A percentile compares a stretch with the other conserved stretches of the same genome.
Evolutionary conservation across 139 green algal species (phyloP).

Genomic region (Ettlia oleoabundans): DNA sequence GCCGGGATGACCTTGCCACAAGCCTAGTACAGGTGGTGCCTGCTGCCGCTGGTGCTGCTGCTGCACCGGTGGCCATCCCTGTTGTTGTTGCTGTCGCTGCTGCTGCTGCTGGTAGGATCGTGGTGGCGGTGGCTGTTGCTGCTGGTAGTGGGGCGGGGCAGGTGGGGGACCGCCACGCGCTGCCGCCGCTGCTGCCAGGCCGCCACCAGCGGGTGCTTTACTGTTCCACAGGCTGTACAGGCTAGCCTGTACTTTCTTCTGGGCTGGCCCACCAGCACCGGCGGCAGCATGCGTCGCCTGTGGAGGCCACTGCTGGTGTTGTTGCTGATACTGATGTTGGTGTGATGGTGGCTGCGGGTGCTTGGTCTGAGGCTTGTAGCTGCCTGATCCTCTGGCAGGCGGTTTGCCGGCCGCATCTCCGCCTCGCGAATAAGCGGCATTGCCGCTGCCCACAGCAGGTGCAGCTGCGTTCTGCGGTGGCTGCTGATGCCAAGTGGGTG

Average conservation of each 20-base stretch:
- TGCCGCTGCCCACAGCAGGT: neutral
- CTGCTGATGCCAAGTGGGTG: neutral
- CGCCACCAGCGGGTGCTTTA: neutral
- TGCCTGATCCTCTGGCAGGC: neutral
- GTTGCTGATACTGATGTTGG: conserved; percentile 1
- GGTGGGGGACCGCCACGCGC: no score
- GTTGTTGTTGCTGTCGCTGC: conserved; percentile 1
- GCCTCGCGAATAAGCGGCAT: no score
- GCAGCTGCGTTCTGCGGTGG: neutral
- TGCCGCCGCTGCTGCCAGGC: neutral
- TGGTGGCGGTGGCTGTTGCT: neutral
- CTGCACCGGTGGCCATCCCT: neutral
- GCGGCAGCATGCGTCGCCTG: neutral
- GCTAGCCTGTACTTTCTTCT: conserved; percentile 23
- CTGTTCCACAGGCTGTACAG: conserved; percentile 31
- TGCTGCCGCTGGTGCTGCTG: neutral
- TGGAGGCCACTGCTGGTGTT: no score
- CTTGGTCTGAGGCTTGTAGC: no score
- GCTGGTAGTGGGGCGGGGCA: no score
- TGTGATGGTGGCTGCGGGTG: neutral
- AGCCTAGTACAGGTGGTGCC: neutral
- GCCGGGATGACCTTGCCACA: neutral
- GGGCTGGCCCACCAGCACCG: neutral
- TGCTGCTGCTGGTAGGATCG: neutral
- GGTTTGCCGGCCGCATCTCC: neutral